Evolutionary conservation across 164 flowering plant species (phyloP).

Genomic region (Stephania japonica): DNA sequence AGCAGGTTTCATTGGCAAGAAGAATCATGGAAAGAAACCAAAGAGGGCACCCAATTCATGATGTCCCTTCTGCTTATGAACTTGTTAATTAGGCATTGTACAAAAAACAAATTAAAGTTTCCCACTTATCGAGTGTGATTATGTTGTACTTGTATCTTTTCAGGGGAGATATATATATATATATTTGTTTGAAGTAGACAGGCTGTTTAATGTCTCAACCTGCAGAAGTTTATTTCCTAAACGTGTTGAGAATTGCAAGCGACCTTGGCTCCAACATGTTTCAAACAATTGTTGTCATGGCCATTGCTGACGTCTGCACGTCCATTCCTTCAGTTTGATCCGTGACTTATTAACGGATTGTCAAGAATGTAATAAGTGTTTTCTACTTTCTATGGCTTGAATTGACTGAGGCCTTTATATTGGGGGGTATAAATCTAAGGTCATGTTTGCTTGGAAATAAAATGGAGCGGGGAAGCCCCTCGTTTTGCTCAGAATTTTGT

Average conservation of each 20-base stretch:
- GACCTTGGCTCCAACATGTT: background rate
- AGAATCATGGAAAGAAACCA: slow-evolving; percentile 73
- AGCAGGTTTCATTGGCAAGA: slow-evolving; percentile 82
- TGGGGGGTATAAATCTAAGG: too few species aligned
- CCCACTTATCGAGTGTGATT: background rate
- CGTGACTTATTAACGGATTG: too few species aligned
- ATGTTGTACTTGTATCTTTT: background rate
- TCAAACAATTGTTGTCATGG: too few species aligned
- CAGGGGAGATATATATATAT: background rate
- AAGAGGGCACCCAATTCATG: slow-evolving; percentile 92
- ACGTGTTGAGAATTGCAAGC: background rate
- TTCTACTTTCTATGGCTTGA: too few species aligned
- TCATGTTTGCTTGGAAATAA: too few species aligned
- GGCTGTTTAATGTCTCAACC: background rate
- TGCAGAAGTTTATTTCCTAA: background rate
- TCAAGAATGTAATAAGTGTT: too few species aligned
- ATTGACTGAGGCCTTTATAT: too few species aligned
- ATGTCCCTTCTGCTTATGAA: slow-evolving; percentile 66
- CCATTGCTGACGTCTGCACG: too few species aligned
- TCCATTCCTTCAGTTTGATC: too few species aligned
- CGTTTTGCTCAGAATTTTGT: too few species aligned
- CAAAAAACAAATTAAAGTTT: background rate
- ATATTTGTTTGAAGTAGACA: background rate
- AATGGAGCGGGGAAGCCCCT: too few species aligned
- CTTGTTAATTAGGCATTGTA: background rate